Base-by-base conservation (phyloP, 2,329 filamentous ascomycete genomes). In the Lecanicillium sp. region DNA sequence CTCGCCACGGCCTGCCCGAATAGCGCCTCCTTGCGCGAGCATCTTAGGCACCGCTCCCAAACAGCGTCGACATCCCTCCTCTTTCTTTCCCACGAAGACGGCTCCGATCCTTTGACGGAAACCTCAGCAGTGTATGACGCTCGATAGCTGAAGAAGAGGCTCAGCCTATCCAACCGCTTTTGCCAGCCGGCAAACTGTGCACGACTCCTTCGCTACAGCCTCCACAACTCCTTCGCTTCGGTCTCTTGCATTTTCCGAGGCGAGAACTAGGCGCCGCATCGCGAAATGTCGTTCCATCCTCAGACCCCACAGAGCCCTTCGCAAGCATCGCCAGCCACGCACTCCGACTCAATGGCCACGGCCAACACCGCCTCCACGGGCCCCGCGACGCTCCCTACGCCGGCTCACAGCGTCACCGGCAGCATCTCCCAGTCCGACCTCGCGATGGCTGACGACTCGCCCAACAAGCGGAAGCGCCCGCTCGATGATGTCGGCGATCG, bases 271-370 rank as follows among this genome's bases (percentile, higher is more conserved):
- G n/a, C n/a, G n/a, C n/a, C n/a, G 47, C 48, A 51, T 54, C 58
- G 54, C 59, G 54, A 66, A 65, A 83, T 83, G 79, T 80, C 78
- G 68, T 81, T 78, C 72, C 79, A 83, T 64, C 80, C 80, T 58
- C 79, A 79, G 60, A 84, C 80, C 58, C 81, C 81, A 62, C 79
- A 83, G 72, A 84, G 80, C 64, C 80, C 80, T 62, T 81, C 78
- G 62, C 77, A 81, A 62, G 71, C 74, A 61, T 81, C 77, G 55
- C 75, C 77, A 54, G 74, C 69, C 58, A 75, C 71, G 56, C 71
- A 70, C 52, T 74, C 70, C 61, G 76, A 78, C 58, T 68, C 67
- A 56, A 67, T 66, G 58, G 69, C 53, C 40, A 52, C 51, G 36
- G 68, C 71, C 49, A 72, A 71, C 49, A 69, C 71, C 54, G 70